A percentile compares a stretch with the other conserved stretches of the same genome.
phyloP scores from a whole-genome alignment of 1,284 basidiomycete species.

The Leccinum variabile region DNA sequence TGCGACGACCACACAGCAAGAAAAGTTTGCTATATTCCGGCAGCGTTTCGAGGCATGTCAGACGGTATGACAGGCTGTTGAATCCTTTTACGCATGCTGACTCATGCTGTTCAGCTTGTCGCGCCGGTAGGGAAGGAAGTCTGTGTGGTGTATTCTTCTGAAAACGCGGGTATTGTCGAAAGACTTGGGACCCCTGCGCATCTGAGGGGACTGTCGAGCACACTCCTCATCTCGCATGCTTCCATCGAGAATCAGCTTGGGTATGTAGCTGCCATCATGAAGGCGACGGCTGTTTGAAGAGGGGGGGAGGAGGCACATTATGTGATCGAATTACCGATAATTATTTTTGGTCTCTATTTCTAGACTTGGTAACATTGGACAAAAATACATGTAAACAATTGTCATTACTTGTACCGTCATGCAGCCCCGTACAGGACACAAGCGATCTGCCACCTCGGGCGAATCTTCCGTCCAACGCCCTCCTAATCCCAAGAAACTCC shows the following conservation, averaged over 20 bases:
- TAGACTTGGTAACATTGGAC: neutral
- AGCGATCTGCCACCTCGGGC: conserved; percentile 53
- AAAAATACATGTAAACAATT: conserved; percentile 29
- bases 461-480: conserved; percentile 34
- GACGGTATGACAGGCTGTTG: conserved; percentile 42
- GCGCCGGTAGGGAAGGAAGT: conserved; percentile 47
- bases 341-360: conserved; percentile 4
- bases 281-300: conserved; percentile 18
- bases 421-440: conserved; percentile 51
- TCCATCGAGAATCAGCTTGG: conserved; percentile 34
- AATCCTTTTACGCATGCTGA: conserved; percentile 13
- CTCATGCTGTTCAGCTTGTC: conserved; percentile 47
- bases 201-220: conserved; percentile 37
- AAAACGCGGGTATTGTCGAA: conserved; percentile 42
- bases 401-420: conserved; percentile 34
- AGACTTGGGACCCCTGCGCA: conserved; percentile 38
- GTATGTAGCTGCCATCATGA: conserved; percentile 37
- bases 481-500: conserved; percentile 64
- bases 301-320: neutral
- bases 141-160: conserved; percentile 54
- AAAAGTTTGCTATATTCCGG: conserved; percentile 45
- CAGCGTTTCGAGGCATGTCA: conserved; percentile 48
- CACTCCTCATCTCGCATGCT: conserved; percentile 38
- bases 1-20: conserved; percentile 41
- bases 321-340: neutral